phyloP scores from a whole-genome alignment of 2,329 filamentous ascomycete species.

The Chalaropsis ovoidea region DNA sequence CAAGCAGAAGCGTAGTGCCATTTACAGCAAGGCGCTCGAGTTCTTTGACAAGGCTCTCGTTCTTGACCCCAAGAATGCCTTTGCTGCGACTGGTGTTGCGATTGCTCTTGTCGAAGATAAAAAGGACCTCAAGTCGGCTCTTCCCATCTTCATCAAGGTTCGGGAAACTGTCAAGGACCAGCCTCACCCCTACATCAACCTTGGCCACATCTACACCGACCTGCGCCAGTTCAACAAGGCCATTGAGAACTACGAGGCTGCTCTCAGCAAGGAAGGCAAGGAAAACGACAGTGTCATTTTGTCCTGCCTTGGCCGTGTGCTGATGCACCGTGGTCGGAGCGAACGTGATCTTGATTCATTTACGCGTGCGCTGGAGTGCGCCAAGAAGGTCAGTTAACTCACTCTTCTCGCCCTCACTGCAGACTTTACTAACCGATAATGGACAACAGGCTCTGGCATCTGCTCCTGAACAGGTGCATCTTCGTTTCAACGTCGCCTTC shows the following conservation, averaged over 20 bases:
- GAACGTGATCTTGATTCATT: conserved; percentile 51
- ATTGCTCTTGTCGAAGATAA: conserved; percentile 92
- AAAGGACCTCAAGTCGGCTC: conserved; percentile 71
- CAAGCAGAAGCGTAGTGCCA: conserved; percentile 77
- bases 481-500: conserved; percentile 96
- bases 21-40: conserved; percentile 85
- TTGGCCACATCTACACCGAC: conserved; percentile 88
- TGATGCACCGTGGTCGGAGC: conserved; percentile 65
- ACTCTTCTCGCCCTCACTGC: neutral
- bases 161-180: conserved; percentile 76
- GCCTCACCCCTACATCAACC: conserved; percentile 77
- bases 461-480: conserved; percentile 74
- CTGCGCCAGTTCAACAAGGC: conserved; percentile 81
- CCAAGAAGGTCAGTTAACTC: conserved; percentile 48
- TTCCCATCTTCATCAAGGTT: conserved; percentile 82
- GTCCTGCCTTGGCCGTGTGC: conserved; percentile 77
- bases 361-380: conserved; percentile 48
- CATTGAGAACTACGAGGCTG: conserved; percentile 88
- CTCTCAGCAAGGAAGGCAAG: conserved; percentile 67
- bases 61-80: conserved; percentile 89
- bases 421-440: neutral
- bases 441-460: conserved; percentile 57
- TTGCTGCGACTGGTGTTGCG: conserved; percentile 88
- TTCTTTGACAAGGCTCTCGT: conserved; percentile 97
- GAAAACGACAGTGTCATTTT: conserved; percentile 65